Evolutionary conservation across 495 filamentous ascomycete genomes (phyloP).

Genomic region (Talaromyces liani): DNA sequence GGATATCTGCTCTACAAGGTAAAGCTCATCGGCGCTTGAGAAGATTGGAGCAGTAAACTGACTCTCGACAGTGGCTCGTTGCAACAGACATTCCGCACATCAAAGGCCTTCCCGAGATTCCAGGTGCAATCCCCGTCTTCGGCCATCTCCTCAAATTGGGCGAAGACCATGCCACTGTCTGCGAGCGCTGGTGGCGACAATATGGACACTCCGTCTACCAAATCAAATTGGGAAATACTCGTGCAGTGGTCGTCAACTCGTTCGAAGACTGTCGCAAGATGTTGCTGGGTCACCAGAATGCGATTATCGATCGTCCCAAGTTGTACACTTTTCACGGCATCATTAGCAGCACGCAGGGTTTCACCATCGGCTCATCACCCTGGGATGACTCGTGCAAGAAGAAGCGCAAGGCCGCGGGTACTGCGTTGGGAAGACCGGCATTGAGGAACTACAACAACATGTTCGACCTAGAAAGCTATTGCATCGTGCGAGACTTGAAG

Average conservation of each 20-base stretch:
- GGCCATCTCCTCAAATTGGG: constrained; percentile 49
- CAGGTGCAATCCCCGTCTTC: constrained; percentile 39
- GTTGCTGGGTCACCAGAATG: constrained; percentile 39
- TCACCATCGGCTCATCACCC: constrained; percentile 37
- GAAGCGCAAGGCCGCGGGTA: constrained; percentile 42
- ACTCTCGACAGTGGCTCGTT: not conserved
- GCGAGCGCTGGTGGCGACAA: constrained; percentile 45
- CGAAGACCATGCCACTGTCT: constrained; percentile 47
- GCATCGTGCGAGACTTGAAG: constrained; percentile 37
- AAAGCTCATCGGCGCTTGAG: not conserved
- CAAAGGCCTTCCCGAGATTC: constrained; percentile 43
- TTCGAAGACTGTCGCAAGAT: constrained; percentile 39
- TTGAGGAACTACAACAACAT: constrained; percentile 40
- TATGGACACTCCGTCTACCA: constrained; percentile 48
- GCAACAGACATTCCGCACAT: constrained; percentile 35
- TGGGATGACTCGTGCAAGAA: constrained; percentile 48
- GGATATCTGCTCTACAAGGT: constrained; percentile 5
- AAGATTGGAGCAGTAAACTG: constrained; percentile 8
- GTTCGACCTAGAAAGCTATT: constrained; percentile 46
- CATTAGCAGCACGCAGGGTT: constrained; percentile 38
- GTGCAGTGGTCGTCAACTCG: constrained; percentile 41
- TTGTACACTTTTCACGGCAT: constrained; percentile 44
- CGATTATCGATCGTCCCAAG: constrained; percentile 39
- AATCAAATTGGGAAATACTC: constrained; percentile 45
- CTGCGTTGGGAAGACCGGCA: constrained; percentile 36